These are phyloP conservation scores for Pigoraptor vietnamica DNA, from an alignment of 78 protist species.

Conservation along the genomic window DNA sequence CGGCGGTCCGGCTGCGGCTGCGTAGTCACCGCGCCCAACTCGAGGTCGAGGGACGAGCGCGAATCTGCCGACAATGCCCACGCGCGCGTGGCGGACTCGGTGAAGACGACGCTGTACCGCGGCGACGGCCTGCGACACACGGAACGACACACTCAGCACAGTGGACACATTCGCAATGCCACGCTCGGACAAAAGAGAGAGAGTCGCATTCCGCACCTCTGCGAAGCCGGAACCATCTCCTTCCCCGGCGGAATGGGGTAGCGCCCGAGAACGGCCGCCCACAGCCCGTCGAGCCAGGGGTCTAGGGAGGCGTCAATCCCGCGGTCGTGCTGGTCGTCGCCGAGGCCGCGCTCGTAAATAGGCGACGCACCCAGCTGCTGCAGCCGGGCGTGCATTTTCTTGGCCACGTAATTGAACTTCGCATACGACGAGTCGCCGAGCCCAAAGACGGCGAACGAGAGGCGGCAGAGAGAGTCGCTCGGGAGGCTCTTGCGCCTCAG, in stretches of 20 bases:
- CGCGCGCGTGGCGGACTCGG: neutral
- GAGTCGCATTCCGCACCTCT: neutral
- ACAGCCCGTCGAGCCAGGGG: slow-evolving; percentile 27
- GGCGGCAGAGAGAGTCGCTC: slow-evolving; percentile 2
- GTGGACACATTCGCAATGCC: no score
- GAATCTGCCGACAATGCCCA: neutral
- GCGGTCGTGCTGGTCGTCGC: slow-evolving; percentile 39
- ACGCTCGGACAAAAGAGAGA: no score
- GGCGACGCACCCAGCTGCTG: slow-evolving; percentile 21
- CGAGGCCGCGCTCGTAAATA: slow-evolving; percentile 11
- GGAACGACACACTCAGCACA: neutral
- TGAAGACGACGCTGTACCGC: neutral
- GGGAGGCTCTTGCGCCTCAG: slow-evolving; percentile 18
- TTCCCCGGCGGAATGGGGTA: slow-evolving; percentile 20
- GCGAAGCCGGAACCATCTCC: neutral
- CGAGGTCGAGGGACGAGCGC: neutral
- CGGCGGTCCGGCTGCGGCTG: neutral
- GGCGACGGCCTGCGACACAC: neutral
- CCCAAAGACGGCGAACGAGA: slow-evolving; percentile 37
- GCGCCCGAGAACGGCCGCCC: neutral
- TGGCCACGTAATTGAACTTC: slow-evolving; percentile 36
- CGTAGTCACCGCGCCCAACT: neutral
- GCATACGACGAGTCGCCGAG: slow-evolving; percentile 49
- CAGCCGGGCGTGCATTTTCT: slow-evolving; percentile 24
- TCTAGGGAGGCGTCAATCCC: slow-evolving; percentile 25